A percentile compares a stretch with the other conserved stretches of the same genome.
phyloP scores from a whole-genome alignment of 306 rosid genomes.

The Elaeagnus macrophylla region DNA sequence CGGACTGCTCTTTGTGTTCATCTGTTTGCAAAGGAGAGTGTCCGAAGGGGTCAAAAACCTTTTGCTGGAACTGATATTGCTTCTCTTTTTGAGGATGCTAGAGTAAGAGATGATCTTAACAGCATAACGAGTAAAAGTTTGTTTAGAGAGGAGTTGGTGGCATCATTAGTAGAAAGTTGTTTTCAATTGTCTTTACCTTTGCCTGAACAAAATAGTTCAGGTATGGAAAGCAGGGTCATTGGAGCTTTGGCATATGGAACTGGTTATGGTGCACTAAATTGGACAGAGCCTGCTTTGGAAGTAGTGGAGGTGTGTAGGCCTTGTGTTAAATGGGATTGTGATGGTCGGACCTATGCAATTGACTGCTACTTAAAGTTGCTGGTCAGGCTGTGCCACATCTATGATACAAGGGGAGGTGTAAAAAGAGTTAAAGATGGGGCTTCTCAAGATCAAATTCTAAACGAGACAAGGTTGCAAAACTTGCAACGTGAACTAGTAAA shows the following conservation, averaged over 20 bases:
- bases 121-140: conserved; percentile 73
- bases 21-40: conserved; percentile 97
- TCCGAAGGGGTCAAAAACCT: conserved; percentile 98
- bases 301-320: conserved; percentile 98
- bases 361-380: conserved; percentile 98
- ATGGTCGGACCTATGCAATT: conserved; percentile 88
- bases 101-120: conserved; percentile 85
- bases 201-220: conserved; percentile 86
- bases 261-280: conserved; percentile 95
- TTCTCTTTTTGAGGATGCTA: conserved; percentile 88
- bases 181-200: conserved; percentile 95
- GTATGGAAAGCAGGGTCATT: conserved; percentile 96
- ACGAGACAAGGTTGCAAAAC: conserved; percentile 95
- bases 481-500: conserved; percentile 87
- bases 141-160: conserved; percentile 96
- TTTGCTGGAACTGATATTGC: conserved; percentile 97
- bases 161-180: conserved; percentile 96
- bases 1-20: conserved; percentile 98
- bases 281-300: conserved; percentile 98
- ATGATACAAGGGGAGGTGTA: conserved; percentile 93
- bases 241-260: conserved; percentile 99
- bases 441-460: conserved; percentile 95
- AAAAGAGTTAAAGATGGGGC: conserved; percentile 96
- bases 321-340: conserved; percentile 98
- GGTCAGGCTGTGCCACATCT: conserved; percentile 85